These are phyloP conservation scores for Xylariaceae sp. DNA, from an alignment of 2,329 filamentous ascomycete genomes.

Conservation along the genomic window DNA sequence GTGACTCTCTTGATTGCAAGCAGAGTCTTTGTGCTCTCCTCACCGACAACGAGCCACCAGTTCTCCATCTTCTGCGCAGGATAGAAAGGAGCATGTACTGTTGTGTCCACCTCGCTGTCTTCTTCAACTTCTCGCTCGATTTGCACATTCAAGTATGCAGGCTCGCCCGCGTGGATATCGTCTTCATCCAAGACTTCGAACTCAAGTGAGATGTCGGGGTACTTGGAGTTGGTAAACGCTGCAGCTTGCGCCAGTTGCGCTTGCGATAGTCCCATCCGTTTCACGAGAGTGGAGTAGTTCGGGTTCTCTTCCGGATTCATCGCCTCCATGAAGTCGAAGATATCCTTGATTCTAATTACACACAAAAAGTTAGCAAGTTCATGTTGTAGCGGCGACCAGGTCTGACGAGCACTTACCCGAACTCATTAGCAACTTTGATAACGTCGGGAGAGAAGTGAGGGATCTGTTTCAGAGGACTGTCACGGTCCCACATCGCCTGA, in stretches of 20 bases:
- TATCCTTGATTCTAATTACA: slow-evolving; percentile 68
- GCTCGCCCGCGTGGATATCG: slow-evolving; percentile 71
- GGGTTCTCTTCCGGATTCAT: slow-evolving; percentile 95
- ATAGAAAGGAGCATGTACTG: slow-evolving; percentile 94
- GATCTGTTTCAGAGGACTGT: slow-evolving; percentile 95
- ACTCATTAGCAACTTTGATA: slow-evolving; percentile 75
- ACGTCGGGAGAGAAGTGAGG: slow-evolving; percentile 84
- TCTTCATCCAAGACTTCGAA: slow-evolving; percentile 81
- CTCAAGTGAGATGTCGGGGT: slow-evolving; percentile 89
- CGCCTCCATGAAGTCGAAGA: slow-evolving; percentile 97
- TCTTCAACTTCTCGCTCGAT: slow-evolving; percentile 79
- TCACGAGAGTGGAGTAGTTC: slow-evolving; percentile 71
- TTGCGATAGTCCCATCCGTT: slow-evolving; percentile 72
- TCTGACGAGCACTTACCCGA: slow-evolving; percentile 51
- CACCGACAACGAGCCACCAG: slow-evolving; percentile 96
- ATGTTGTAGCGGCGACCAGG: not conserved
- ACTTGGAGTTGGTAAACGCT: slow-evolving; percentile 91
- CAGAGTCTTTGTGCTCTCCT: slow-evolving; percentile 81
- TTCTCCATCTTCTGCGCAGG: slow-evolving; percentile 89
- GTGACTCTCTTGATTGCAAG: slow-evolving; percentile 94
- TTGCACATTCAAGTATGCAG: slow-evolving; percentile 75
- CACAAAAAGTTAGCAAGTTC: slow-evolving; percentile 20
- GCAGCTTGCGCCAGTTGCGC: slow-evolving; percentile 83
- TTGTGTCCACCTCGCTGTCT: slow-evolving; percentile 65
- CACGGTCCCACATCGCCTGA: slow-evolving; percentile 97